Evolutionary conservation across 441 rosid species (phyloP), one percentile per base, ranked within the genome.

Genomic region (Brassica balearica): DNA sequence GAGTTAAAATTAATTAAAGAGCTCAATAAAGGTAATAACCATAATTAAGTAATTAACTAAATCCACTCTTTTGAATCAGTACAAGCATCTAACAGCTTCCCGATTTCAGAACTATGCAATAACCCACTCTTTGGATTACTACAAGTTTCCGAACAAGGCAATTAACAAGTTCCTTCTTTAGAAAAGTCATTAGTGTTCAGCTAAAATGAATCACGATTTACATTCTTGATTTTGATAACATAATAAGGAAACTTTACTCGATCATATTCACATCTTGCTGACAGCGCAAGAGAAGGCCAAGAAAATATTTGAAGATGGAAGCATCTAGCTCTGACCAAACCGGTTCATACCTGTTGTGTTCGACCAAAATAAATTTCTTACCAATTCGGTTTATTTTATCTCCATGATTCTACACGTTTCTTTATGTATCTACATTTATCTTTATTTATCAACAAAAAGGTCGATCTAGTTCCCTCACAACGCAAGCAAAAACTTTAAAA

Each of bases 101-200:
- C 5, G 34, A 4, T 29, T 29, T 34, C 38, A 6, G 8, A 29
- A 29, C 34, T 29, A 29, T 4, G 8, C 38, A 34, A 6, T 34
- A 64, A 64, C 73, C 99, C 95, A 93, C 71, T 96, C 94, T 88
- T 90, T 92, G 97, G 97, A 81, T 92, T 93, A 77, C 91, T 86
- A 85, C 97, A 96, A 64, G 38, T 34, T 34, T 34, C 36, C 38
- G 38, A 34, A 34, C 38, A 34, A 34, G 38, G 99, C 94, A 85
- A 94, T 94, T 78, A 91, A 85, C 56, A 96, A 43, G 88, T 93
- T 79, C 99, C 97, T 79, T 91, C 97, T 8, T 22, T 41, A 65
- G 8, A 4, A 36, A 34, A 8, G 34, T 27, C 67, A 62, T 62
- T 14, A n/a, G 67, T 29, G 34, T 12, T 65, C 6, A 8, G 25